Evolutionary conservation across 1,139 yeast genomes (phyloP).

Genomic region (Yamadazyma atlantica): DNA sequence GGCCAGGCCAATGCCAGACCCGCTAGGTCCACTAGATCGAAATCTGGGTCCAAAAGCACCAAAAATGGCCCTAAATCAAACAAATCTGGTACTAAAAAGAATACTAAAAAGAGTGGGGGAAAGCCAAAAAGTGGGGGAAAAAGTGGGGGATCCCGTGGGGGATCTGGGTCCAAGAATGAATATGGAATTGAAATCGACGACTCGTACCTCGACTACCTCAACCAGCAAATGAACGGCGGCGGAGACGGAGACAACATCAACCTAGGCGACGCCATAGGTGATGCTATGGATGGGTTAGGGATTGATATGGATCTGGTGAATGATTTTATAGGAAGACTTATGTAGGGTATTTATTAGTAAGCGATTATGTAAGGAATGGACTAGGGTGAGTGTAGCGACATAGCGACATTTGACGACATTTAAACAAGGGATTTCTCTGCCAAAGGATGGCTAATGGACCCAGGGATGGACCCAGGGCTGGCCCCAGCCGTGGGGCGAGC

Average conservation of each 20-base stretch:
- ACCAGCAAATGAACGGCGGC: conserved; percentile 8
- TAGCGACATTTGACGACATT: too few species aligned
- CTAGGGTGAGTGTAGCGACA: too few species aligned
- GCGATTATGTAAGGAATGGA: too few species aligned
- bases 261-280: conserved; percentile 5
- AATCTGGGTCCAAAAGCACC: too few species aligned
- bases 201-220: conserved; percentile 15
- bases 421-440: too few species aligned
- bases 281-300: conserved; percentile 8
- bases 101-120: conserved; percentile 5
- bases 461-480: too few species aligned
- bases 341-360: neutral
- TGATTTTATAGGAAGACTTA: conserved; percentile 4
- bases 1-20: neutral
- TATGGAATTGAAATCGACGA: conserved; percentile 19
- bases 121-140: conserved; percentile 14
- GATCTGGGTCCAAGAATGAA: conserved; percentile 13
- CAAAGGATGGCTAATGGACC: too few species aligned
- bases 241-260: neutral
- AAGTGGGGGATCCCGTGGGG: too few species aligned
- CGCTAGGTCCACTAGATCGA: too few species aligned
- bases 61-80: too few species aligned
- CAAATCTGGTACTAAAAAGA: conserved; percentile 1
- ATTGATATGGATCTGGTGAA: conserved; percentile 7
- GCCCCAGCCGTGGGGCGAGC: too few species aligned